phyloP scores from a whole-genome alignment of 805 yeast species.

The Yarrowia yakushimensis region DNA sequence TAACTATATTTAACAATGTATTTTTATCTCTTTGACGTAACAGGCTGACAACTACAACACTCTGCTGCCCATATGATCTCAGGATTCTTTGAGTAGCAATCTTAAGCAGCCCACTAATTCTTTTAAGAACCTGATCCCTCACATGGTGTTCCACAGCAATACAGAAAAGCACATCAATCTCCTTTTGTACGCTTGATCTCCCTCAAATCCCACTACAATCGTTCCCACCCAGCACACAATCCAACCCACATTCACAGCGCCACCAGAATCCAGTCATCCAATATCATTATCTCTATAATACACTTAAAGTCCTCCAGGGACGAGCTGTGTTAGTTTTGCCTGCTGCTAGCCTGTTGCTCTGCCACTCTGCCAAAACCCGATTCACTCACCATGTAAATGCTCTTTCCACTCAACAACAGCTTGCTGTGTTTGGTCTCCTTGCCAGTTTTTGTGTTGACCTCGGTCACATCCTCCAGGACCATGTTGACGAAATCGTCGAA shows the following conservation, averaged over 20 bases:
- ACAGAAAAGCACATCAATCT: neutral
- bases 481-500: slow-evolving; percentile 88
- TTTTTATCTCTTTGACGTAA: too few species aligned
- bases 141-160: neutral
- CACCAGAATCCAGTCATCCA: neutral
- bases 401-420: slow-evolving; percentile 42
- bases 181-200: neutral
- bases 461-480: slow-evolving; percentile 79
- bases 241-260: neutral
- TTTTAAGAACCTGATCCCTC: too few species aligned
- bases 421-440: slow-evolving; percentile 34
- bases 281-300: slow-evolving; percentile 20
- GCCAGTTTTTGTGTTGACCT: slow-evolving; percentile 35
- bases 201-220: neutral
- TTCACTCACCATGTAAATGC: slow-evolving; percentile 39
- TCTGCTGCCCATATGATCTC: too few species aligned
- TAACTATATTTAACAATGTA: neutral
- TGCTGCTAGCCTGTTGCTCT: too few species aligned
- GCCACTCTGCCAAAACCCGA: too few species aligned
- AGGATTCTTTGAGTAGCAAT: too few species aligned
- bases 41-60: too few species aligned
- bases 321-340: slow-evolving; percentile 20
- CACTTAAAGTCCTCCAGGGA: slow-evolving; percentile 24
- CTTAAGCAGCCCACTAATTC: too few species aligned
- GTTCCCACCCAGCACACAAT: neutral